Percentiles rank a stretch among this genome's conserved stretches.
Conservation (phyloP, 2,329 filamentous ascomycete species). For the Fusarium sp. region DNA sequence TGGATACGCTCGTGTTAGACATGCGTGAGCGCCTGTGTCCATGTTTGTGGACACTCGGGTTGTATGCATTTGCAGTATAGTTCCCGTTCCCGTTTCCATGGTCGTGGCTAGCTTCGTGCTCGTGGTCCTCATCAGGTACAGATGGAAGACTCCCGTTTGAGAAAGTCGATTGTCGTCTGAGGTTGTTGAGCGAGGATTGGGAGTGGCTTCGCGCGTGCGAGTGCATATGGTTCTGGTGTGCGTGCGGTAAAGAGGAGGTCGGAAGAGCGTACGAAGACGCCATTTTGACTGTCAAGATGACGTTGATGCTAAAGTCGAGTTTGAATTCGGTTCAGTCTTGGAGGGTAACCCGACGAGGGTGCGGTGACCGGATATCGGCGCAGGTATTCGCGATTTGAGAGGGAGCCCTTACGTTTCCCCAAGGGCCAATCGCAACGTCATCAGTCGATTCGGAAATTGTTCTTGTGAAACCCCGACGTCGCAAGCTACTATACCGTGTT, state of each 20-base stretch:
- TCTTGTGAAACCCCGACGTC: conserved; percentile 20
- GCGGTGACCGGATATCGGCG: conserved; percentile 41
- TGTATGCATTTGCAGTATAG: conserved; percentile 46
- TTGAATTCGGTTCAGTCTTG: conserved; percentile 1
- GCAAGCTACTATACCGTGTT: conserved; percentile 25
- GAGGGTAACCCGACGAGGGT: conserved; percentile 12
- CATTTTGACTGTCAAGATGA: conserved; percentile 54
- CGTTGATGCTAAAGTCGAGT: conserved; percentile 17
- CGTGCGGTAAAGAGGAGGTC: conserved; percentile 65
- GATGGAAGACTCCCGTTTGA: conserved; percentile 53
- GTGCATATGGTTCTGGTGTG: conserved; percentile 61
- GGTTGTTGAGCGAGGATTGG: conserved; percentile 59
- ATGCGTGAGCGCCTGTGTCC: conserved; percentile 51
- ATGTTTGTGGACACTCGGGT: conserved; percentile 49
- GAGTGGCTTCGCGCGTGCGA: conserved; percentile 59
- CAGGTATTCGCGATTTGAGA: conserved; percentile 36
- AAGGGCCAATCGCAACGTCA: conserved; percentile 49
- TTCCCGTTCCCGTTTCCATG: conserved; percentile 43
- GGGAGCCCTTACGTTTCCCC: conserved; percentile 40
- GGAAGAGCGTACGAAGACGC: conserved; percentile 69
- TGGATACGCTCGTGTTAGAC: conserved; percentile 51
- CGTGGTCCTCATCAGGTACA: conserved; percentile 54
- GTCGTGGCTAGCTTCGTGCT: conserved; percentile 47
- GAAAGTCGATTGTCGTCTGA: conserved; percentile 52
- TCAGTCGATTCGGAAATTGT: conserved; percentile 36